Evolutionary conservation across 2,329 filamentous ascomycete genomes (phyloP).

Genomic region (Colletotrichum endophyticum): DNA sequence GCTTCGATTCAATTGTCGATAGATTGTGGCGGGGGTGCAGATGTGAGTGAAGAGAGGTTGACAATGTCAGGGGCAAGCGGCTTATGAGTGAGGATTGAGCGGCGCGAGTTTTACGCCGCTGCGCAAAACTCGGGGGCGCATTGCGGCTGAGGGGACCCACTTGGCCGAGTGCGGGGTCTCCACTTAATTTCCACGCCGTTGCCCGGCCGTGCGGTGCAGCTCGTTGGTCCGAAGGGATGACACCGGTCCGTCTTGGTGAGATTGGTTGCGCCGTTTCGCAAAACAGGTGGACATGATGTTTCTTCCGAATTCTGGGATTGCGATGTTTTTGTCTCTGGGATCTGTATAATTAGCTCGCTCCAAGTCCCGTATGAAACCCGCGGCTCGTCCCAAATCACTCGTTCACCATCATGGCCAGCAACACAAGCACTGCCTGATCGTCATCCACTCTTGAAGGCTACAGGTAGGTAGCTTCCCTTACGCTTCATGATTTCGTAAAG

Average conservation of each 20-base stretch:
- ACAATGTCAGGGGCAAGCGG: neutral
- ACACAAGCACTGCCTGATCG: neutral
- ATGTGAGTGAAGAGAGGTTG: neutral
- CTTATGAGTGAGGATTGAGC: neutral
- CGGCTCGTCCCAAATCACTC: neutral
- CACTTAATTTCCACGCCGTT: neutral
- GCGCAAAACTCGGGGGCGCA: slow-evolving; percentile 10
- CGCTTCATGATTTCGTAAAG: neutral
- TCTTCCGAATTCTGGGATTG: too few species aligned
- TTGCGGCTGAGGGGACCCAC: neutral
- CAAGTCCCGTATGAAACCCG: fast-evolving
- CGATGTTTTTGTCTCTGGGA: too few species aligned
- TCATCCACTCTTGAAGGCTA: neutral
- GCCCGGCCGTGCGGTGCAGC: neutral
- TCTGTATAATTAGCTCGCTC: neutral
- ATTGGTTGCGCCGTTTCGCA: neutral
- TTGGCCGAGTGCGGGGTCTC: neutral
- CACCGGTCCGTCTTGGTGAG: neutral
- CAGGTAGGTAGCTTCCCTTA: neutral
- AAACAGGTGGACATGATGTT: neutral
- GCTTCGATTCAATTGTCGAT: neutral
- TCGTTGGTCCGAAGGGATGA: neutral
- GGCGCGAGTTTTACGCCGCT: slow-evolving; percentile 6
- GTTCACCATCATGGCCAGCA: neutral
- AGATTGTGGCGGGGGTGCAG: neutral